These are phyloP conservation scores for Globisporangium lucens DNA, from an alignment of 352 stramenopile genomes.

Conservation along the genomic window DNA sequence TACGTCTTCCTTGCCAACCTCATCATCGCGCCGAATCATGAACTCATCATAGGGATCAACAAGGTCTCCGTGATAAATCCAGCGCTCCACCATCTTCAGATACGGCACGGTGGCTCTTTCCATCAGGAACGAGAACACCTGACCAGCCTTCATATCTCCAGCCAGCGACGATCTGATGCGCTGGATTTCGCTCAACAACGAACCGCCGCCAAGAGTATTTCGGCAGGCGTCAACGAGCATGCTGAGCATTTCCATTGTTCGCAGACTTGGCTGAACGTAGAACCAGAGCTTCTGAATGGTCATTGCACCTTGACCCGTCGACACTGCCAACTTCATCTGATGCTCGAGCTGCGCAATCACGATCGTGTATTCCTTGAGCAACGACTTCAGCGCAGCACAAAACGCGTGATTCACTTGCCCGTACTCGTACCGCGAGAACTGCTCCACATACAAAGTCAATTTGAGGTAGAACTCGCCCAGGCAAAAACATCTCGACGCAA, in stretches of 20 bases:
- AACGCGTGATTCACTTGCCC: conserved; percentile 93
- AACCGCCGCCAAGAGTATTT: conserved; percentile 82
- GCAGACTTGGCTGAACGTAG: conserved; percentile 87
- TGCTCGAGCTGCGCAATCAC: conserved; percentile 91
- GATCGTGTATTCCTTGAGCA: conserved; percentile 93
- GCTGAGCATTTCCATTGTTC: conserved; percentile 92
- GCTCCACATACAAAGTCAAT: conserved; percentile 72
- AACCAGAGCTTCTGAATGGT: conserved; percentile 93
- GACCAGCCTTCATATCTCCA: conserved; percentile 71
- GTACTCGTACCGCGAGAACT: conserved; percentile 88
- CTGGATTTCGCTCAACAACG: conserved; percentile 90
- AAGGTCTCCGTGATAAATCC: conserved; percentile 89
- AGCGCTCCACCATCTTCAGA: conserved; percentile 88
- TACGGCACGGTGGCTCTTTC: conserved; percentile 84
- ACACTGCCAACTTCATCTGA: conserved; percentile 40
- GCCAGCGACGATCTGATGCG: conserved; percentile 75
- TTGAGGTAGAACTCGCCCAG: conserved; percentile 82
- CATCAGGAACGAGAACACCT: conserved; percentile 84
- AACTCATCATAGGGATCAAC: conserved; percentile 91
- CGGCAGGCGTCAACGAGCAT: conserved; percentile 72
- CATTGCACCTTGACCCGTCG: conserved; percentile 29
- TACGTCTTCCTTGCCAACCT: conserved; percentile 81
- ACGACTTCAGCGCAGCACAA: conserved; percentile 87
- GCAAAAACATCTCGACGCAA: conserved; percentile 62
- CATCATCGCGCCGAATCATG: conserved; percentile 83